Base-by-base conservation (phyloP, 805 yeast genomes). In the Ogataea trehalophila region DNA sequence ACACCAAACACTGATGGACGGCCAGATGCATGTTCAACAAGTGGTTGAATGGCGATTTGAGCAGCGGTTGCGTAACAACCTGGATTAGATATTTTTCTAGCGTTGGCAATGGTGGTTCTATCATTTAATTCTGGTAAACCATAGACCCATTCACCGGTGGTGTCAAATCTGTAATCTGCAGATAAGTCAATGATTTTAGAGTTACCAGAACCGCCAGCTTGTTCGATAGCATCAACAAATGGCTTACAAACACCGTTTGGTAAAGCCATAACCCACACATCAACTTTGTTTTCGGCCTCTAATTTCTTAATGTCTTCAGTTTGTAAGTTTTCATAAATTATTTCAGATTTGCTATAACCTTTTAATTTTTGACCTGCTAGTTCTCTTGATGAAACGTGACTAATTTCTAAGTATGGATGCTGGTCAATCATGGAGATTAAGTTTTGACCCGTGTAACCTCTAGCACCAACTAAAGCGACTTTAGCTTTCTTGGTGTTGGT, bases 51-150 rank as follows among this genome's bases (percentile, higher is more conserved):
- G 14, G 96, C 91, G 23, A 90, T 70, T 73, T 94, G 98, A 14
- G 97, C 94, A 49, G 95, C 97, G 41, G 99, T 94, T n/a, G 99
- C 97, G 66, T 91, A 94, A 74, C 99, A 94, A 42, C 99, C 99
- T 2, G 99, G 99, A 71, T 94, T 94, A 5, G 97, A 84, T 52
- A 94, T 87, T 65, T 86, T 87, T 60, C 77, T 75, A 17, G 98
- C 92, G 14, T 72, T 62, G 35, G 86, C 78, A 58, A 94, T 86
- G 11, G 62, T 62, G 9, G 71, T 62, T 65, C 99, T 81, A 56
- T 81, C 76, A 47, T 79, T 81, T 60, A 94, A 76, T 70, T 94
- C 99, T 8, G 99, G 99, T 58, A 94, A 78, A 42, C 99, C 99
- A 65, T 94, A 94, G 5, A 76, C 73, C 99, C 99, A 94, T 58